Percentiles rank a stretch among this genome's conserved stretches.
These are phyloP conservation scores for Cladosporium sp. DNA, from an alignment of 2,329 filamentous ascomycete genomes.

Conservation along the genomic window DNA sequence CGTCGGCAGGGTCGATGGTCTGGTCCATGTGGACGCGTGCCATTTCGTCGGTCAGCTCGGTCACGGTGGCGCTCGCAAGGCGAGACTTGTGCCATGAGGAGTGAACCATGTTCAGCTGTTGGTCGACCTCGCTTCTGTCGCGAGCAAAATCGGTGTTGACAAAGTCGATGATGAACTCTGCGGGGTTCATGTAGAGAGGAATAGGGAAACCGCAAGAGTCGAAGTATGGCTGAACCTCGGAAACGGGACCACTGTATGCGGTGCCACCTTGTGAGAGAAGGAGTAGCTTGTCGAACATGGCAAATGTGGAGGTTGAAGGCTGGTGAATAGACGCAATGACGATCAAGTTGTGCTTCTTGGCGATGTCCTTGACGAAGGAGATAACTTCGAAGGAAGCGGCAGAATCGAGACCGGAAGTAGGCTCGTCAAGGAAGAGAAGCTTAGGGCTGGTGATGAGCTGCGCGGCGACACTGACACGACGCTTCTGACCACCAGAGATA, in stretches of 20 bases:
- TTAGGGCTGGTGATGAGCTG: slow-evolving; percentile 79
- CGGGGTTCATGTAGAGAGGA: slow-evolving; percentile 72
- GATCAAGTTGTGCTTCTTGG: slow-evolving; percentile 68
- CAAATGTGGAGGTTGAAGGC: slow-evolving; percentile 75
- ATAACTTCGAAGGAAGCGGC: slow-evolving; percentile 75
- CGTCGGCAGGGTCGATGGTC: slow-evolving; percentile 31
- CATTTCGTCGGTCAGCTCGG: slow-evolving; percentile 38
- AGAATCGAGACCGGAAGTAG: slow-evolving; percentile 80
- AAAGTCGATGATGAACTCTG: slow-evolving; percentile 76
- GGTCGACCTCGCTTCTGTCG: slow-evolving; percentile 49
- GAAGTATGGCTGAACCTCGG: slow-evolving; percentile 63
- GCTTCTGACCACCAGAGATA: slow-evolving; percentile 82
- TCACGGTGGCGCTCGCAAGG: slow-evolving; percentile 38
- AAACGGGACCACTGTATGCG: slow-evolving; percentile 70
- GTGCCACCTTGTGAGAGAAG: slow-evolving; percentile 70
- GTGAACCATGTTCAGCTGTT: slow-evolving; percentile 56
- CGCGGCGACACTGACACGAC: slow-evolving; percentile 74
- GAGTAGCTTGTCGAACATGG: slow-evolving; percentile 76
- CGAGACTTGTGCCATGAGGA: slow-evolving; percentile 56
- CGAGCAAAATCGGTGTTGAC: slow-evolving; percentile 74
- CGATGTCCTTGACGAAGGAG: slow-evolving; percentile 67
- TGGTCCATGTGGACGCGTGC: slow-evolving; percentile 36
- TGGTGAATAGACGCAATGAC: slow-evolving; percentile 84
- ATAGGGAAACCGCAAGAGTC: slow-evolving; percentile 60
- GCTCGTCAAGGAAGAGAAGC: slow-evolving; percentile 80